Base-by-base conservation (phyloP, 495 filamentous ascomycete genomes). In the Aspergillus baeticus region DNA sequence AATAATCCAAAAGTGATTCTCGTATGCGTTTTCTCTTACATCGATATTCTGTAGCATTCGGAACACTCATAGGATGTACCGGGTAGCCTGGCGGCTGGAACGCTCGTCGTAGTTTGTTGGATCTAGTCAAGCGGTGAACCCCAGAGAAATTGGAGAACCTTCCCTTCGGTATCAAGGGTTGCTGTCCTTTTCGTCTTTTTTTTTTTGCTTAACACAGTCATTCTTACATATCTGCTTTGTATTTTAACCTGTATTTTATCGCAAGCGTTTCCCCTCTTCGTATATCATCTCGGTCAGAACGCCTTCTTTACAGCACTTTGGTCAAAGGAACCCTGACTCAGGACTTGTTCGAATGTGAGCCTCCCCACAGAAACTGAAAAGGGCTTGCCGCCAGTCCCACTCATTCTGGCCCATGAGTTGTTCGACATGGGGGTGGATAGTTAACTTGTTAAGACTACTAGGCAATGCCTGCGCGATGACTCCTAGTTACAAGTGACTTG, bases 1-100 rank as follows among this genome's bases (percentile, higher is more conserved):
- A 61, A 36, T 46, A 61, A 52, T 47, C 36, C 43, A 55, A 57
- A 61, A 59, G 55, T 61, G 62, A 50, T 57, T 64, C 56, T 61
- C 48, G 58, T 61, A 52, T 20, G 26, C 26, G 18, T 33, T 5
- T 23, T 22, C 18, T 21, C 11, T n/a, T n/a, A n/a, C n/a, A n/a
- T n/a, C n/a, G n/a, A n/a, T n/a, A n/a, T n/a, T n/a, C n/a, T n/a
- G n/a, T n/a, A n/a, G n/a, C n/a, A n/a, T n/a, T n/a, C n/a, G n/a
- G n/a, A n/a, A n/a, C n/a, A n/a, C n/a, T n/a, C n/a, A n/a, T n/a
- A n/a, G n/a, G n/a, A n/a, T n/a, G n/a, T n/a, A n/a, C n/a, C n/a
- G n/a, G n/a, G n/a, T n/a, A n/a, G n/a, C n/a, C n/a, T n/a, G n/a
- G n/a, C n/a, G n/a, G n/a, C n/a, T n/a, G n/a, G n/a, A n/a, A n/a